These are phyloP conservation scores for Allantophomopsis lycopodina DNA, from an alignment of 2,329 filamentous ascomycete species.

Conservation along the genomic window DNA sequence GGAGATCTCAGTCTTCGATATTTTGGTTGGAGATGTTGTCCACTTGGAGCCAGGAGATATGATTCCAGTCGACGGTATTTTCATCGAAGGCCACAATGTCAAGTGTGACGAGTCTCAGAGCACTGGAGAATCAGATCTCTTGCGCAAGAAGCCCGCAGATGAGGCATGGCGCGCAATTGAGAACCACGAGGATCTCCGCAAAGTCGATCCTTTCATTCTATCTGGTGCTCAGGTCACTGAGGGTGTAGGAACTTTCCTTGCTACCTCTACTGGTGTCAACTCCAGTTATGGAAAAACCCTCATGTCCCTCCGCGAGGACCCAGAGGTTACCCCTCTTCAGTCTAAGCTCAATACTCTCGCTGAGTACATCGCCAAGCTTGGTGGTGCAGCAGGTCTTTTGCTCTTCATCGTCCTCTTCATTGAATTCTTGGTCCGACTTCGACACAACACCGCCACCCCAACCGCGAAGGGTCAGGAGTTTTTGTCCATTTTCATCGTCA, in stretches of 20 bases:
- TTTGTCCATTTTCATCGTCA: slow-evolving; percentile 47
- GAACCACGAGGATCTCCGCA: slow-evolving; percentile 41
- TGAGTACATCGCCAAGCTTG: slow-evolving; percentile 67
- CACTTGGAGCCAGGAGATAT: slow-evolving; percentile 61
- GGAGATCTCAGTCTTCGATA: slow-evolving; percentile 56
- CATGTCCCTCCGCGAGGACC: slow-evolving; percentile 64
- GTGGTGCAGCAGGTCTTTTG: slow-evolving; percentile 56
- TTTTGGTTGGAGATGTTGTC: slow-evolving; percentile 63
- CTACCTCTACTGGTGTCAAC: slow-evolving; percentile 60
- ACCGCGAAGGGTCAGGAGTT: slow-evolving; percentile 47
- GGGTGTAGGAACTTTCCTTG: slow-evolving; percentile 62
- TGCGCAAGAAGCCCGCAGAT: slow-evolving; percentile 51
- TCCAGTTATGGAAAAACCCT: slow-evolving; percentile 66
- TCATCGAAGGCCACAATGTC: slow-evolving; percentile 50
- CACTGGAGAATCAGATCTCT: slow-evolving; percentile 61
- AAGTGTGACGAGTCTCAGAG: slow-evolving; percentile 64
- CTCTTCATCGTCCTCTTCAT: slow-evolving; percentile 72
- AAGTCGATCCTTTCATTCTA: slow-evolving; percentile 68
- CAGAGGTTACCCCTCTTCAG: slow-evolving; percentile 67
- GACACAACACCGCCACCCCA: slow-evolving; percentile 29
- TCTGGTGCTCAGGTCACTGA: slow-evolving; percentile 68
- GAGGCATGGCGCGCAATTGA: slow-evolving; percentile 53
- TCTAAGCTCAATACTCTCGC: slow-evolving; percentile 65
- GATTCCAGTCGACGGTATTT: slow-evolving; percentile 58
- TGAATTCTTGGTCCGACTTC: slow-evolving; percentile 55